These are phyloP conservation scores for Cokeromyces recurvatus DNA, from an alignment of 371 early-diverging fungal species.

Conservation along the genomic window DNA sequence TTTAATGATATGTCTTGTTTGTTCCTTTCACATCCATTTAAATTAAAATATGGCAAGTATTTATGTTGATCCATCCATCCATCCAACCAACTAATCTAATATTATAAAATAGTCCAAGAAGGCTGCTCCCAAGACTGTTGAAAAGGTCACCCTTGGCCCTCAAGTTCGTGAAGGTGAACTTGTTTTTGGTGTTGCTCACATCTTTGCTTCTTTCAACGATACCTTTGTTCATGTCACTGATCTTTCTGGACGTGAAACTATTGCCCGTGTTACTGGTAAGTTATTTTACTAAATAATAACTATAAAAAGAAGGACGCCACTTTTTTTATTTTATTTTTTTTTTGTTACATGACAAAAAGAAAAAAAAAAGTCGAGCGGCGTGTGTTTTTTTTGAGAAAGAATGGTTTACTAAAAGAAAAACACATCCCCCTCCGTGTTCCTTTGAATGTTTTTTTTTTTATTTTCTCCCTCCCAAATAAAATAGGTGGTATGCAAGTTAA, in stretches of 20 bases:
- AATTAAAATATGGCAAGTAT: no score
- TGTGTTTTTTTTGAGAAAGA: neutral
- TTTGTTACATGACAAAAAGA: no score
- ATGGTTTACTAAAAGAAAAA: neutral
- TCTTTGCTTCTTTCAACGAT: conserved; percentile 99
- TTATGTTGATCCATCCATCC: no score
- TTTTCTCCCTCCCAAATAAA: no score
- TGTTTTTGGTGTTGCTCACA: conserved; percentile 99
- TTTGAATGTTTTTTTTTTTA: no score
- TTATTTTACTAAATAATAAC: no score
- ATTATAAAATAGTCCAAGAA: no score
- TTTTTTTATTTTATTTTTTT: no score
- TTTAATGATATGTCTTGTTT: no score
- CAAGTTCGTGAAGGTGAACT: conserved; percentile 97
- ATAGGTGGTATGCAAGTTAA: conserved; percentile 99
- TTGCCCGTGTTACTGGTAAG: conserved; percentile 99
- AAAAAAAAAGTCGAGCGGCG: neutral
- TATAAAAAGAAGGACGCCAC: conserved; percentile 1
- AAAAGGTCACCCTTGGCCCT: conserved; percentile 96
- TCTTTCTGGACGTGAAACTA: conserved; percentile 99
- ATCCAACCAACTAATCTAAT: no score
- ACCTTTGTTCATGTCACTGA: conserved; percentile 99
- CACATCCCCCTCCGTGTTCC: conserved; percentile 26
- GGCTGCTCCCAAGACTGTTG: conserved; percentile 61
- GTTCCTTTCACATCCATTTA: no score